Evolutionary conservation across 768 basidiomycete species (phyloP).

Genomic region (Leccinum imitatum): DNA sequence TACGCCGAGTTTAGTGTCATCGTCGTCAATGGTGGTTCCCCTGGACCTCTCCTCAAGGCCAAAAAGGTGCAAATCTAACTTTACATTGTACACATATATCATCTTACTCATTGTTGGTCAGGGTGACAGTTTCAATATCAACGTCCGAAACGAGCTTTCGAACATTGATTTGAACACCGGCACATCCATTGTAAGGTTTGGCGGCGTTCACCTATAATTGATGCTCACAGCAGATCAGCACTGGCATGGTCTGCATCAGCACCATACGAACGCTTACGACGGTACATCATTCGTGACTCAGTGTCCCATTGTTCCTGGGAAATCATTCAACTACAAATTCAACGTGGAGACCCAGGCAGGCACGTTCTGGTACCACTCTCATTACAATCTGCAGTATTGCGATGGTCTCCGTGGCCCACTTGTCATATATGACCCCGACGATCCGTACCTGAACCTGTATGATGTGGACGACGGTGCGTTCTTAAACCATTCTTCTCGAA

Average conservation of each 20-base stretch:
- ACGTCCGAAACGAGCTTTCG: constrained; percentile 40
- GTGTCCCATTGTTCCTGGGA: constrained; percentile 41
- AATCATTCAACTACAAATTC: constrained; percentile 42
- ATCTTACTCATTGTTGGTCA: constrained; percentile 9
- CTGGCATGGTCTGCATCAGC: constrained; percentile 52
- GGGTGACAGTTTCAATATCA: constrained; percentile 42
- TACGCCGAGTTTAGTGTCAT: constrained; percentile 32
- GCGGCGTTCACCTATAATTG: background rate
- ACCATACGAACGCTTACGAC: constrained; percentile 42
- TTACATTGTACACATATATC: background rate
- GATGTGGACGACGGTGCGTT: constrained; percentile 39
- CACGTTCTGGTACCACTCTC: constrained; percentile 51
- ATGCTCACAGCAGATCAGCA: constrained; percentile 23
- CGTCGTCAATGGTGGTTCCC: constrained; percentile 40
- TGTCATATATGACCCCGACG: constrained; percentile 44
- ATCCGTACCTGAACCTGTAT: constrained; percentile 31
- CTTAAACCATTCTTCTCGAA: background rate
- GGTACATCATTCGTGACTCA: constrained; percentile 48
- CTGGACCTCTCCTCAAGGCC: constrained; percentile 41
- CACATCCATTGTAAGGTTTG: constrained; percentile 40
- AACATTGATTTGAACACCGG: constrained; percentile 39
- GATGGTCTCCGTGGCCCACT: constrained; percentile 53
- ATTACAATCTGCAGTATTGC: constrained; percentile 51
- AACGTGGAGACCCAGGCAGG: constrained; percentile 26
- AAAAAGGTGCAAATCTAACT: constrained; percentile 31